A percentile compares a stretch with the other conserved stretches of the same genome.
Conservation (phyloP, 768 basidiomycete genomes). For the Pholiota microspora region DNA sequence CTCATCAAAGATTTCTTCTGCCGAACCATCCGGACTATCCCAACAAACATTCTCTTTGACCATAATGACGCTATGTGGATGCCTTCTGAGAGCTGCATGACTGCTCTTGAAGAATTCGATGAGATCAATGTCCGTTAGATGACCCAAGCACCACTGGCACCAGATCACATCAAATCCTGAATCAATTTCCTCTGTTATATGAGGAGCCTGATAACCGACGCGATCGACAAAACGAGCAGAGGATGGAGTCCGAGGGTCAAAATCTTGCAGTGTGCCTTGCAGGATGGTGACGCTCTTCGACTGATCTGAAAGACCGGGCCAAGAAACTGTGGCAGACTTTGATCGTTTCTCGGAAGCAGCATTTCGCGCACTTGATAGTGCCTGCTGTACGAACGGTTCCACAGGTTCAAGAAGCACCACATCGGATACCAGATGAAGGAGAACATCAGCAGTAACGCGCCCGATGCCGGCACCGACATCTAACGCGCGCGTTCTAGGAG, state of each 20-base stretch:
- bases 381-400: constrained; percentile 70
- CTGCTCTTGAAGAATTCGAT: constrained; percentile 71
- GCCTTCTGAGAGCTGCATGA: constrained; percentile 49
- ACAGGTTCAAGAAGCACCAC: constrained; percentile 93
- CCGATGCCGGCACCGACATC: constrained; percentile 96
- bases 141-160: constrained; percentile 98
- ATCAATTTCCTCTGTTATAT: constrained; percentile 44
- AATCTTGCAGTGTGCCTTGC: constrained; percentile 74
- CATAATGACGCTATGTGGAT: constrained; percentile 61
- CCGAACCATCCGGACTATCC: constrained; percentile 47
- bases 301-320: constrained; percentile 66
- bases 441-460: constrained; percentile 83
- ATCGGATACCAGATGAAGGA: constrained; percentile 85
- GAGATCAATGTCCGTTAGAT: constrained; percentile 76
- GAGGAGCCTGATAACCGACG: constrained; percentile 56
- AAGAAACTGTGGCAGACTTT: constrained; percentile 31
- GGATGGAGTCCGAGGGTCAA: constrained; percentile 63
- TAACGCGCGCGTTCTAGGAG: constrained; percentile 60
- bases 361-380: constrained; percentile 40
- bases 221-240: constrained; percentile 55
- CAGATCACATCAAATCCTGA: constrained; percentile 85
- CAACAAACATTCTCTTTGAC: constrained; percentile 91
- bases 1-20: constrained; percentile 68
- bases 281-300: constrained; percentile 78
- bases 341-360: constrained; percentile 25